These are phyloP conservation scores for Guyanaporus albipodus DNA, from an alignment of 768 basidiomycete species.

Conservation along the genomic window DNA sequence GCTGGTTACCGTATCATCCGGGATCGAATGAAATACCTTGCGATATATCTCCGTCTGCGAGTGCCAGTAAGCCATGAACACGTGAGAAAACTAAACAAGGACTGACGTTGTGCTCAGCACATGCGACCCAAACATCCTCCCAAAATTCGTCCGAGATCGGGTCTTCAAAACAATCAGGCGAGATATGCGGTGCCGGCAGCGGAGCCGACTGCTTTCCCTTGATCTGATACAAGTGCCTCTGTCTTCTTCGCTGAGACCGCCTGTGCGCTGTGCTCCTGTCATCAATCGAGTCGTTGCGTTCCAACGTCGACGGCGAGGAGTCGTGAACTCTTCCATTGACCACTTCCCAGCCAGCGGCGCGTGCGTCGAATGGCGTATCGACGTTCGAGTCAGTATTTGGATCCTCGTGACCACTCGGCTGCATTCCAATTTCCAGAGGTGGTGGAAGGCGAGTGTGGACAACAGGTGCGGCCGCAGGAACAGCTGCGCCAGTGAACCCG, in stretches of 20 bases:
- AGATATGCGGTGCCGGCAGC: constrained; percentile 65
- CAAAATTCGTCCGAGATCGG: constrained; percentile 86
- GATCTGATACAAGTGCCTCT: constrained; percentile 47
- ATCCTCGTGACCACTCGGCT: constrained; percentile 19
- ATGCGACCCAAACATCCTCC: constrained; percentile 85
- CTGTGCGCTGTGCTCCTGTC: constrained; percentile 49
- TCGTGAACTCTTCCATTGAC: constrained; percentile 39
- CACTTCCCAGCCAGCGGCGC: constrained; percentile 40
- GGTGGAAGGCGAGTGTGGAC: constrained; percentile 45
- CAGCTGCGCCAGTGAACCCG: constrained; percentile 58
- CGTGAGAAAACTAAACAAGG: neutral
- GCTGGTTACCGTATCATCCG: constrained; percentile 88
- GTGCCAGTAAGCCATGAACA: constrained; percentile 1
- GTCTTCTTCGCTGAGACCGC: constrained; percentile 51
- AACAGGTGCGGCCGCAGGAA: constrained; percentile 72
- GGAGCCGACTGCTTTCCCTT: constrained; percentile 57
- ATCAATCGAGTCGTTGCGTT: constrained; percentile 41
- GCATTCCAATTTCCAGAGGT: constrained; percentile 27
- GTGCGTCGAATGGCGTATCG: constrained; percentile 27
- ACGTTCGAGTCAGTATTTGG: neutral
- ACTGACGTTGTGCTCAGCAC: constrained; percentile 84
- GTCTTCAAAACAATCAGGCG: constrained; percentile 80
- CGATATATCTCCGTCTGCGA: constrained; percentile 89
- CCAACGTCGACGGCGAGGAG: constrained; percentile 44
- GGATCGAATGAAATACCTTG: constrained; percentile 90